A percentile compares a stretch with the other conserved stretches of the same genome.
Conservation (phyloP, 768 basidiomycete species). For the Tricholoma terreum region DNA sequence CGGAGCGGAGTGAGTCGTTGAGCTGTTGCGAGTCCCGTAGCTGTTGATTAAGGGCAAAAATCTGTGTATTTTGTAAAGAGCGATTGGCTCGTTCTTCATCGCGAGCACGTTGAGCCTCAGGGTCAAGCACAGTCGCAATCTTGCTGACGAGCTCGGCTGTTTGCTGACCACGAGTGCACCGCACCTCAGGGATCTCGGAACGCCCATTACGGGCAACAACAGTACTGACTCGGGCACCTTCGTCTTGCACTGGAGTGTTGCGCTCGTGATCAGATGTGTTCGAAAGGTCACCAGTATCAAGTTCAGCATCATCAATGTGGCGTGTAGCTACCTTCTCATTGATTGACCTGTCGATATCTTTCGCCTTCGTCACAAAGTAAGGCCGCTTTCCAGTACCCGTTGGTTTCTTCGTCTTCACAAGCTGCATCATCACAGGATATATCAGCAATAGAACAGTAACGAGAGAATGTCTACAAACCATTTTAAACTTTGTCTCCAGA, state of each 20-base stretch:
- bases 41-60: not conserved
- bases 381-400: not conserved
- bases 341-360: not conserved
- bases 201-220: not conserved
- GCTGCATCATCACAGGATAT: not conserved
- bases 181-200: not conserved
- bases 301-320: not conserved
- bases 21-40: not conserved
- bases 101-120: not conserved
- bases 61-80: not conserved
- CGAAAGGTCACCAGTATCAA: not conserved
- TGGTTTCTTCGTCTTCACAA: not conserved
- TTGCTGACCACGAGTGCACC: not conserved
- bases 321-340: not conserved
- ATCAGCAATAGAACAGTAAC: not conserved
- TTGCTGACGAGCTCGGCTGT: not conserved
- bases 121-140: not conserved
- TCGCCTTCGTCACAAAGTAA: not conserved
- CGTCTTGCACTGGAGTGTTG: not conserved
- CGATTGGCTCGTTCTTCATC: not conserved
- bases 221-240: not conserved
- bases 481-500: not conserved
- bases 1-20: not conserved
- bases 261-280: not conserved
- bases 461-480: not conserved